phyloP scores from a whole-genome alignment of 1,139 yeast species.

The Scheffersomyces lignicola region DNA sequence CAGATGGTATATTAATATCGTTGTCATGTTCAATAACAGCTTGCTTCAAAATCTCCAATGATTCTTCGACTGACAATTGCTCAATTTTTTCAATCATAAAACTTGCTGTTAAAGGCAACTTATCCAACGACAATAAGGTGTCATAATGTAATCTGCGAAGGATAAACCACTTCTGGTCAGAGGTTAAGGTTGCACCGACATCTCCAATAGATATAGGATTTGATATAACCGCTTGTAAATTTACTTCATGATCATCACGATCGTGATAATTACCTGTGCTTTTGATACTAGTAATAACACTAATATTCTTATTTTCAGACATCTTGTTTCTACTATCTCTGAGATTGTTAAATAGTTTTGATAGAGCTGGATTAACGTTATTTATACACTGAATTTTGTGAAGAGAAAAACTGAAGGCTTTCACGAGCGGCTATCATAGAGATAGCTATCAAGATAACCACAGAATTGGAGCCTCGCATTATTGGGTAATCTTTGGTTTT shows the following conservation, averaged over 20 bases:
- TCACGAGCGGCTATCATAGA: too few relatives aligned
- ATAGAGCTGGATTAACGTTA: too few relatives aligned
- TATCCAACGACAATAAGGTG: conserved; percentile 22
- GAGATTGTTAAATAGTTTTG: too few relatives aligned
- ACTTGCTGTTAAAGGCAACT: conserved; percentile 30
- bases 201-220: conserved; percentile 23
- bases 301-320: too few relatives aligned
- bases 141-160: conserved; percentile 27
- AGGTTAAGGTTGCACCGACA: conserved; percentile 22
- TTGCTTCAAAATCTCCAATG: conserved; percentile 40
- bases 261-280: conserved; percentile 9
- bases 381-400: too few relatives aligned
- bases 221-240: conserved; percentile 20
- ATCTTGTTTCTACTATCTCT: too few relatives aligned
- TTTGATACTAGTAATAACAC: conserved; percentile 9
- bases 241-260: conserved; percentile 17
- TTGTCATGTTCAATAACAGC: conserved; percentile 40
- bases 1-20: conserved; percentile 51
- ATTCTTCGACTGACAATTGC: conserved; percentile 35
- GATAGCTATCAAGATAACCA: too few relatives aligned
- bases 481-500: too few relatives aligned
- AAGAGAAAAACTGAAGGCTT: too few relatives aligned
- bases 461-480: too few relatives aligned
- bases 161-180: conserved; percentile 25
- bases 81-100: conserved; percentile 42